Conservation (phyloP, 805 yeast genomes). For the Candida coleopterorum region DNA sequence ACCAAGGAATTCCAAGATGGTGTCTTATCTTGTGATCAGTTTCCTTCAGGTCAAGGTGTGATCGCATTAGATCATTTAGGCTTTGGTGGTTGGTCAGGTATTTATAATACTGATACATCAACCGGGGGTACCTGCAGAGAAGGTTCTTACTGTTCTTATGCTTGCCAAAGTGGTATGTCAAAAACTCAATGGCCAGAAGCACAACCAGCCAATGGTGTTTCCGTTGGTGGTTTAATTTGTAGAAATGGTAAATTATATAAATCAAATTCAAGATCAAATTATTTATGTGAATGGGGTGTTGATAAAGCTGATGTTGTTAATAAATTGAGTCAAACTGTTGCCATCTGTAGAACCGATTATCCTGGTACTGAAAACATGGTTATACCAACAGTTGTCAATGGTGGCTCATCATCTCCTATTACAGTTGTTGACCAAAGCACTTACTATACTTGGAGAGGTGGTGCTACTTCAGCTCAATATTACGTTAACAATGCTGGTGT, state of each 20-base stretch:
- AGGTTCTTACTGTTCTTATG: constrained; percentile 72
- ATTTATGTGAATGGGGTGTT: constrained; percentile 64
- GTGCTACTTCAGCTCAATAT: constrained; percentile 64
- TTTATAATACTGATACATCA: constrained; percentile 45
- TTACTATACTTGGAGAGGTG: constrained; percentile 62
- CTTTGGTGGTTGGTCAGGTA: constrained; percentile 42
- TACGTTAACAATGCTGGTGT: constrained; percentile 78
- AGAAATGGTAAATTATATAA: constrained; percentile 58
- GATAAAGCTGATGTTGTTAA: constrained; percentile 51
- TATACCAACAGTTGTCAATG: constrained; percentile 60
- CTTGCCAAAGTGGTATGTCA: constrained; percentile 77
- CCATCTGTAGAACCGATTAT: constrained; percentile 74
- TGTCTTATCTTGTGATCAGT: constrained; percentile 57
- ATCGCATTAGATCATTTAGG: constrained; percentile 41
- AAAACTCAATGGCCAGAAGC: constrained; percentile 73
- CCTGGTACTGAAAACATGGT: constrained; percentile 83
- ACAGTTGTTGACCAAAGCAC: constrained; percentile 57
- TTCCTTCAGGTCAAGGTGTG: constrained; percentile 77
- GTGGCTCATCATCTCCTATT: constrained; percentile 46
- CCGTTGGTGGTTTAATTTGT: constrained; percentile 70
- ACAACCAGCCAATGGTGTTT: constrained; percentile 65
- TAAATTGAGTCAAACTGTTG: constrained; percentile 47
- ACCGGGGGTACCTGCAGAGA: constrained; percentile 46
- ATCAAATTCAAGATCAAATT: constrained; percentile 45
- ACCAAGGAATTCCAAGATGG: constrained; percentile 62